Evolutionary conservation across 2,329 filamentous ascomycete species (phyloP).

Genomic region (Macroventuria anomochaeta): DNA sequence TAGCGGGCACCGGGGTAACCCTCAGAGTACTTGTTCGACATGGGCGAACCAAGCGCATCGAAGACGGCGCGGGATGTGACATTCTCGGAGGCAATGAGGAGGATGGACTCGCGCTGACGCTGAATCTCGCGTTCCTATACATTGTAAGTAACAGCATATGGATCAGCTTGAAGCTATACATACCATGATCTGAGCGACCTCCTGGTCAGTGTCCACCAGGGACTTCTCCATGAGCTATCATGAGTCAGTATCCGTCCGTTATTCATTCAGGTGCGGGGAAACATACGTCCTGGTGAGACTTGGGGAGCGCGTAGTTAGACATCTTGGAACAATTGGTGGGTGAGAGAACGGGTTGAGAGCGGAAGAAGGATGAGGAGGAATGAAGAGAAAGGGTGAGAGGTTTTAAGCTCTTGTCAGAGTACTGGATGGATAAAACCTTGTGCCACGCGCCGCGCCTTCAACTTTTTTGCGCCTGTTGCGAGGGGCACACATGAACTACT

Average conservation of each 20-base stretch:
- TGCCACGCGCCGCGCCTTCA: conserved; percentile 22
- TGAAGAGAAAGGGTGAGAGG: conserved; percentile 13
- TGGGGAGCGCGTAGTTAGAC: conserved; percentile 67
- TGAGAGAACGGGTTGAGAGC: not conserved
- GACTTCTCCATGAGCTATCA: conserved; percentile 92
- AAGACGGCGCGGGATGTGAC: conserved; percentile 49
- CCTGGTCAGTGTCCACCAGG: conserved; percentile 87
- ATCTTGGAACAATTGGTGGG: conserved; percentile 32
- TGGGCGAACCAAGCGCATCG: conserved; percentile 59
- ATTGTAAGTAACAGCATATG: conserved; percentile 17
- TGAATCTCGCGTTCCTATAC: conserved; percentile 85
- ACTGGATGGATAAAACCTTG: conserved; percentile 20
- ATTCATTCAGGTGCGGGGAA: conserved; percentile 33
- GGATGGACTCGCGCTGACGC: conserved; percentile 97
- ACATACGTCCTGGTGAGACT: conserved; percentile 70
- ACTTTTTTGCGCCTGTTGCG: conserved; percentile 36
- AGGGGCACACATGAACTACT: conserved; percentile 26
- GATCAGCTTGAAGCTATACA: conserved; percentile 31
- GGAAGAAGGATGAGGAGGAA: conserved; percentile 9
- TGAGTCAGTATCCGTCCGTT: conserved; percentile 46
- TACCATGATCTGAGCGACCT: conserved; percentile 98
- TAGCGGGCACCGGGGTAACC: conserved; percentile 96
- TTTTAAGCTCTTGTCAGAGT: conserved; percentile 23
- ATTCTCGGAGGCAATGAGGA: conserved; percentile 57
- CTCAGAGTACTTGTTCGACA: conserved; percentile 95